Evolutionary conservation across 208 protist species (phyloP).

Genomic region (Naegleria lovaniensis): DNA sequence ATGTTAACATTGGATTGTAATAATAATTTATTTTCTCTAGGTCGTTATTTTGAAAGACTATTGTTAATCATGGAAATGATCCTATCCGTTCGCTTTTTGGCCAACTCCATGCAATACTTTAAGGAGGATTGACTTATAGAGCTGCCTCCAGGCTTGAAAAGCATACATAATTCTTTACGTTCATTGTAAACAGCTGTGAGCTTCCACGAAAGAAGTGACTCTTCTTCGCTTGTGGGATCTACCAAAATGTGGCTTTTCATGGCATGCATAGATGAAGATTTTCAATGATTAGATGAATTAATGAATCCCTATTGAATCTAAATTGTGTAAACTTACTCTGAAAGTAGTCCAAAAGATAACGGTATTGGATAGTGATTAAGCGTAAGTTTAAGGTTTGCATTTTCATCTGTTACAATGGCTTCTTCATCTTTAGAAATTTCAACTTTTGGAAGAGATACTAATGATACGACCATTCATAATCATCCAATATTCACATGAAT

Average conservation of each 20-base stretch:
- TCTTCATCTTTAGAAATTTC: not conserved
- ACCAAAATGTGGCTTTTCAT: not conserved
- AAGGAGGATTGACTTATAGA: not conserved
- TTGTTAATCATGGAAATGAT: constrained; percentile 22
- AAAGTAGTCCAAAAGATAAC: not conserved
- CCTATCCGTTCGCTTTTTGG: not conserved
- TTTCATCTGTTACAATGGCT: not conserved
- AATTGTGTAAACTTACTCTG: not conserved
- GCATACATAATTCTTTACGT: not conserved
- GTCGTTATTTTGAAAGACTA: not conserved
- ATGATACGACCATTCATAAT: too few relatives aligned
- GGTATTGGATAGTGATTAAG: constrained; percentile 12
- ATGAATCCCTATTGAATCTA: too few relatives aligned
- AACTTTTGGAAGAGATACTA: not conserved
- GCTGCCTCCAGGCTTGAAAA: not conserved
- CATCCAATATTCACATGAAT: too few relatives aligned
- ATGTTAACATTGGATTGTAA: constrained; percentile 33
- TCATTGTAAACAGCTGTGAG: constrained; percentile 5
- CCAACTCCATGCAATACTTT: not conserved
- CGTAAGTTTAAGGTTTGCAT: not conserved
- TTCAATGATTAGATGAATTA: too few relatives aligned
- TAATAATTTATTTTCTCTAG: constrained; percentile 36
- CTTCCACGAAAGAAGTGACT: not conserved
- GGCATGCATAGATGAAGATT: too few relatives aligned
- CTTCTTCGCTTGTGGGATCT: constrained; percentile 20